Evolutionary conservation across 495 filamentous ascomycete genomes (phyloP).

Genomic region (Daldinia loculata): DNA sequence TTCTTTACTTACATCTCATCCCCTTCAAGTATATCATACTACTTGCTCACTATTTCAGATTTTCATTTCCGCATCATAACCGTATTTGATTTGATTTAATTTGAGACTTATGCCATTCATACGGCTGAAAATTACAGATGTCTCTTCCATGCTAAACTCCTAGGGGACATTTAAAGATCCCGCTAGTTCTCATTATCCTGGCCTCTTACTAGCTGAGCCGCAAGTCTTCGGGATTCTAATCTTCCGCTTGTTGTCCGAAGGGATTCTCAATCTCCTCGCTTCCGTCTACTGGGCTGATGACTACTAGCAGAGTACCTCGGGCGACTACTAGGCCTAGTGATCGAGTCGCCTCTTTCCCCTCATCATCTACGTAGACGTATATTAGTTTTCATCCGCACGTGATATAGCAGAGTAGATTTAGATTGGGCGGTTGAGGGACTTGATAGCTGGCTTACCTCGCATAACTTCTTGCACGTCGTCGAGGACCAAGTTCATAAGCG

Average conservation of each 20-base stretch:
- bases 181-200: neutral
- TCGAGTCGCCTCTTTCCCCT: conserved; percentile 85
- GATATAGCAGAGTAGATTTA: neutral
- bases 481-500: conserved; percentile 96
- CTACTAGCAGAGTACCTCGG: conserved; percentile 87
- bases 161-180: neutral
- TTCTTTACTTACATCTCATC: neutral
- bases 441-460: conserved; percentile 66
- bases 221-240: conserved; percentile 14
- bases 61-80: neutral
- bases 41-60: neutral
- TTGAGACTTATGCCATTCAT: neutral
- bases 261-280: conserved; percentile 96
- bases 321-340: conserved; percentile 90
- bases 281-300: conserved; percentile 92
- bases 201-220: neutral
- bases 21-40: neutral
- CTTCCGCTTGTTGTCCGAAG: conserved; percentile 76
- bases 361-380: conserved; percentile 73
- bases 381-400: conserved; percentile 14
- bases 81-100: neutral
- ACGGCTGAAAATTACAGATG: neutral
- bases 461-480: conserved; percentile 92
- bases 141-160: neutral
- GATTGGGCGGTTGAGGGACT: neutral